Evolutionary conservation across 371 early-diverging fungal genomes (phyloP), one percentile per base, ranked within the genome.

Genomic region (Choanephora cucurbitarum): DNA sequence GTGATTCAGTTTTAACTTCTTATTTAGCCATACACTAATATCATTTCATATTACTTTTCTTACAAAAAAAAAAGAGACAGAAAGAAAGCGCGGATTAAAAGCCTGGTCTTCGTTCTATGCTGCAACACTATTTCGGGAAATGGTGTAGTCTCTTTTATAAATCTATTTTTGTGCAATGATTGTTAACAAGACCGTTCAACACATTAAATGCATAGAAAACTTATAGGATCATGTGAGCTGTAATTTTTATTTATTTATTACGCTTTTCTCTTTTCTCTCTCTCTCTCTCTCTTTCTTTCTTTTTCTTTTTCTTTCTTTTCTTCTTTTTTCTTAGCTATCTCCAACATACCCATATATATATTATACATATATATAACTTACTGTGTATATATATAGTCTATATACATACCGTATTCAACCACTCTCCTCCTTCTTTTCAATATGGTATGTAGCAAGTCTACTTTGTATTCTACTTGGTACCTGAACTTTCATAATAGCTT

Each of bases 401-500:
- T 40, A 13, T 17, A 13, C 17, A 13, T 40, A 13, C 10, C 40
- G 4, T 17, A 13, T 10, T 40, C 40, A 5, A 2, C 10, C 40
- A 5, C 40, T 40, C 11, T 40, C 11, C 10, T 40, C 10, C 11
- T 40, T 17, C 10, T 10, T 40, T 43, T 43, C 43, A 37, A 37
- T 37, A 37, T 37, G 37, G 37, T 37, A 37, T 2, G 14, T 13
- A 32, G 32, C 5, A 11, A 7, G 21, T 43, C 3, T 40, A 10
- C 3, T 40, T 2, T 40, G 40, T n/a, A 10, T 40, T 40, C 11
- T 40, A 32, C 6, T 32, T 32, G 32, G 37, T 37, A 14, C 37
- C 37, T 37, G 37, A 43, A 19, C 1, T 41, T 14, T 19, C 21
- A 6, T 32, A 17, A 53, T 55, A 64, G 65, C 65, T 64, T 59